Evolutionary conservation across 176 grass and related monocot genomes (phyloP).

Genomic region (Areca catechu): DNA sequence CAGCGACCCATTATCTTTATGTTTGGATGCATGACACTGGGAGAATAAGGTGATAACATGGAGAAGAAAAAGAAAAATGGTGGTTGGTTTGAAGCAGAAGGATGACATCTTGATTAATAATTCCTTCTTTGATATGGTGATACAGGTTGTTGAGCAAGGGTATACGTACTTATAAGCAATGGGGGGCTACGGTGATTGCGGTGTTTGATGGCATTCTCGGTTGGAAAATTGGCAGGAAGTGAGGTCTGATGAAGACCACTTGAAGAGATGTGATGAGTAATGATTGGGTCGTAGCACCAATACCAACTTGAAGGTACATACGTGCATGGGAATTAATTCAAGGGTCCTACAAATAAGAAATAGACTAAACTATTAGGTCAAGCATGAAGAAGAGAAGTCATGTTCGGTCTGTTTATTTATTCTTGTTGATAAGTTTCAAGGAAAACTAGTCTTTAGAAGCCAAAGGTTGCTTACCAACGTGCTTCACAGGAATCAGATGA

Average conservation of each 20-base stretch:
- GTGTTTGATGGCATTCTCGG: not conserved
- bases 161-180: constrained; percentile 8
- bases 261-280: not conserved
- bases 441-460: too few relatives aligned
- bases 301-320: not conserved
- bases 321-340: too few relatives aligned
- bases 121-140: not conserved
- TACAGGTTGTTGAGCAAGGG: not conserved
- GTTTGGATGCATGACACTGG: not conserved
- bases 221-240: not conserved
- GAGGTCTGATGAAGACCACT: constrained; percentile 18
- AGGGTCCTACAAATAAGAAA: too few relatives aligned
- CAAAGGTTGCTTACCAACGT: too few relatives aligned
- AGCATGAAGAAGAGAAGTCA: not conserved
- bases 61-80: not conserved
- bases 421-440: too few relatives aligned
- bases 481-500: too few relatives aligned
- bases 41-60: not conserved
- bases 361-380: not conserved
- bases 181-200: not conserved
- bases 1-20: constrained; percentile 4
- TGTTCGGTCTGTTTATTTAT: too few relatives aligned
- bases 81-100: not conserved
- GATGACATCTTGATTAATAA: too few relatives aligned
- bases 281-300: not conserved